These are phyloP conservation scores for Botryotinia globosa DNA, from an alignment of 2,329 filamentous ascomycete species.

Conservation along the genomic window DNA sequence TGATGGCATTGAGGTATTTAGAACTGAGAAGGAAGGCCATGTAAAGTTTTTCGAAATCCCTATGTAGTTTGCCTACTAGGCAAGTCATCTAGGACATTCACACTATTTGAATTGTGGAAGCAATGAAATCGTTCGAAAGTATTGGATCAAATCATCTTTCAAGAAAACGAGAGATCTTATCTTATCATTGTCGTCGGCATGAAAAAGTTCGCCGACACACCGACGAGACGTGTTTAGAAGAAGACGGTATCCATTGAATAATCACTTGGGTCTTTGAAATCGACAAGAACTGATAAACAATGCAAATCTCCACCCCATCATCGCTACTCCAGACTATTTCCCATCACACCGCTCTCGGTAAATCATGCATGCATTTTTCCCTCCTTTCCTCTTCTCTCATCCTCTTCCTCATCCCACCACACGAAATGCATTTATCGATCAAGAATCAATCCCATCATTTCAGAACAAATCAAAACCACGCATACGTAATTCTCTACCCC, in stretches of 20 bases:
- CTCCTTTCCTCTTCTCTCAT: too few relatives aligned
- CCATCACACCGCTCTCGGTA: too few relatives aligned
- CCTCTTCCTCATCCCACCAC: too few relatives aligned
- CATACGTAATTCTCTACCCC: not conserved
- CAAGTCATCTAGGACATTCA: too few relatives aligned
- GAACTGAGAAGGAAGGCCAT: not conserved
- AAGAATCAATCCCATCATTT: not conserved
- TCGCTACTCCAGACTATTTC: too few relatives aligned
- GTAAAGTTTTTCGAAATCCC: not conserved
- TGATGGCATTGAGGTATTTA: not conserved
- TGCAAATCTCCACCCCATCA: not conserved
- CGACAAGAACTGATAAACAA: not conserved
- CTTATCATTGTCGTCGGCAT: not conserved
- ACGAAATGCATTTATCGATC: too few relatives aligned
- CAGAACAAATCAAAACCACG: not conserved
- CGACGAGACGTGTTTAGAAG: not conserved
- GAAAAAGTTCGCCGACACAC: too few relatives aligned
- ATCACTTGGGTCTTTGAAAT: too few relatives aligned
- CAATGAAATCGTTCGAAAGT: too few relatives aligned
- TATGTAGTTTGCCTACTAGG: not conserved
- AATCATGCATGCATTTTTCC: too few relatives aligned
- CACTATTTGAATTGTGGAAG: too few relatives aligned
- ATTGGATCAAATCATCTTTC: too few relatives aligned
- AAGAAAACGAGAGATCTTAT: not conserved
- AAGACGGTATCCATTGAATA: not conserved